A percentile compares a stretch with the other conserved stretches of the same genome.
phyloP scores from a whole-genome alignment of 2,329 filamentous ascomycete species.

The Pestalotiopsis sp. region DNA sequence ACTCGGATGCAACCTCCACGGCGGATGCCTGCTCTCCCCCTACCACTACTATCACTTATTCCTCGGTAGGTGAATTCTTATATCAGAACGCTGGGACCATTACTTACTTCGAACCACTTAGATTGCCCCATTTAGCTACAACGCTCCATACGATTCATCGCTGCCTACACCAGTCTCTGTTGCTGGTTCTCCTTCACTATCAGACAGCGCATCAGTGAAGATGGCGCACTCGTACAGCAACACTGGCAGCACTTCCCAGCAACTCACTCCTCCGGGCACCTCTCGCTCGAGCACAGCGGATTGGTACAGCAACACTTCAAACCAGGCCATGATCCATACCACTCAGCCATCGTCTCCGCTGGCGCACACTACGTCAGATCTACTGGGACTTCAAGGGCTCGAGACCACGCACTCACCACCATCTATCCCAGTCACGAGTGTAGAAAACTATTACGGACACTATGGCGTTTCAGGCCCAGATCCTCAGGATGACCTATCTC shows the following conservation, averaged over 20 bases:
- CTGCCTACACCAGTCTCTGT: conserved; percentile 56
- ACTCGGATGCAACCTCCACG: conserved; percentile 23
- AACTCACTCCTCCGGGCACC: conserved; percentile 50
- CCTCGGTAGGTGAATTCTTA: conserved; percentile 26
- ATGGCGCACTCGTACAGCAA: conserved; percentile 41
- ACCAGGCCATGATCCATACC: conserved; percentile 44
- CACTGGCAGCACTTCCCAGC: conserved; percentile 42
- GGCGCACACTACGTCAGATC: conserved; percentile 39
- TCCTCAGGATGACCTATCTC: conserved; percentile 28
- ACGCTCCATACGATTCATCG: conserved; percentile 42
- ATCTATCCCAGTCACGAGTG: conserved; percentile 35
- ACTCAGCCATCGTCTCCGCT: conserved; percentile 50
- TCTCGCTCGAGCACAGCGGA: conserved; percentile 42
- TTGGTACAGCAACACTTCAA: conserved; percentile 34
- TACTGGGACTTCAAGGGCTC: conserved; percentile 41
- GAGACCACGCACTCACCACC: conserved; percentile 34
- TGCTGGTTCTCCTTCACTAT: conserved; percentile 49
- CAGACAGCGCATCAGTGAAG: conserved; percentile 41
- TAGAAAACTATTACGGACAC: conserved; percentile 35
- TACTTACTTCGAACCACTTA: conserved; percentile 24
- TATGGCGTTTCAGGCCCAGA: conserved; percentile 38
- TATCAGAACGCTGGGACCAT: not conserved
- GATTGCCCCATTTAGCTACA: conserved; percentile 40
- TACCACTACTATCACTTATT: conserved; percentile 28
- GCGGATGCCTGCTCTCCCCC: conserved; percentile 27